Conservation (phyloP, 352 stramenopile species). For the Pythium graminicola region DNA sequence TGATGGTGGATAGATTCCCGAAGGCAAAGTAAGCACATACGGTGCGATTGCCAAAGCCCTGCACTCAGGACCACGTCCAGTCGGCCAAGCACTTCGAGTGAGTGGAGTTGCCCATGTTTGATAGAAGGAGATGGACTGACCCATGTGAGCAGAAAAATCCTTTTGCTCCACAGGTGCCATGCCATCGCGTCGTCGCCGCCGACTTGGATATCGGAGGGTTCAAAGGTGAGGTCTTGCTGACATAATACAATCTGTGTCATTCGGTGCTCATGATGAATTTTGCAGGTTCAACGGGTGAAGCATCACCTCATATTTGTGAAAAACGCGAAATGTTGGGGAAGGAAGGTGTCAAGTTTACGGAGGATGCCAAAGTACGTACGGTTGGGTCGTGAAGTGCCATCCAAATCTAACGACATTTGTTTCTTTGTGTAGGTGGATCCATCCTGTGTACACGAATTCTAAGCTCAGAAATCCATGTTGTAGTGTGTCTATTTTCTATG, state of each 20-base stretch:
- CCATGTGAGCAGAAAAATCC: constrained; percentile 58
- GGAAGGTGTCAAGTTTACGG: constrained; percentile 60
- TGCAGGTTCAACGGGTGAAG: constrained; percentile 51
- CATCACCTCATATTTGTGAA: constrained; percentile 53
- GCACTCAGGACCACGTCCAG: constrained; percentile 52
- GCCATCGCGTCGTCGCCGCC: constrained; percentile 69
- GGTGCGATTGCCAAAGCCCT: constrained; percentile 53
- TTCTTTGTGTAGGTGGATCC: constrained; percentile 32
- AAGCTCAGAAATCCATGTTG: background rate
- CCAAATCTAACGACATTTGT: background rate
- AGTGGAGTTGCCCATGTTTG: constrained; percentile 2
- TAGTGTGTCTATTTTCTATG: background rate
- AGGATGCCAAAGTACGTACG: constrained; percentile 52
- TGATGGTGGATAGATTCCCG: constrained; percentile 40
- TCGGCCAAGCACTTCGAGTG: constrained; percentile 78
- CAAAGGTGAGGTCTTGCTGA: constrained; percentile 34
- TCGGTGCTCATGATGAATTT: no score
- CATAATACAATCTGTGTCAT: background rate
- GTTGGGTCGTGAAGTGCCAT: no score
- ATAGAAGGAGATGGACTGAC: no score
- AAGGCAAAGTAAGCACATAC: constrained; percentile 78
- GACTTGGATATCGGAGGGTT: constrained; percentile 67
- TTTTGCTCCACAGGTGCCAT: constrained; percentile 71
- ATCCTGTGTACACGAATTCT: constrained; percentile 45
- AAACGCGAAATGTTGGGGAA: constrained; percentile 54